Evolutionary conservation across 148 eudicot genomes (phyloP), one percentile per base, ranked within the genome.

Genomic region (Nepenthes mirabilis): DNA sequence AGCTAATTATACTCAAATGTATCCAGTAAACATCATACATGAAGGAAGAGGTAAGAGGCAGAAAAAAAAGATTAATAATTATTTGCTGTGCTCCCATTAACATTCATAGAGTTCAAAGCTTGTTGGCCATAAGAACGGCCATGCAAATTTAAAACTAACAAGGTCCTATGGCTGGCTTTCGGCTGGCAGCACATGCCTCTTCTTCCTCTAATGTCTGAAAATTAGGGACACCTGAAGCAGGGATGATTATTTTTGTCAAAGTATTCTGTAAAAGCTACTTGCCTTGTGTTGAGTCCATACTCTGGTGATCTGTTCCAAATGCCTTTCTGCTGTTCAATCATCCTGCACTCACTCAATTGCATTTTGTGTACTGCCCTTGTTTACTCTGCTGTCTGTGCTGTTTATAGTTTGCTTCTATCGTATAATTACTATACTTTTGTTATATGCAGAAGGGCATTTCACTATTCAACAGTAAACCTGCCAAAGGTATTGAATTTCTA

Each of bases 361-460:
- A 3, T 58, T 40, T 14, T 43, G 33, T 43, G 32, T 59, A 35
- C 8, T 43, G 35, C 23, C 53, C 45, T 47, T 33, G 43, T 34
- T 60, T 43, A n/a, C 12, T 9, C 13, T 45, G 13, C 13, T 45
- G 9, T 51, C 32, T 52, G 36, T 50, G 10, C 33, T 49, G 43
- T 54, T 52, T 36, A 43, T 34, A 70, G 53, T 48, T 37, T 61
- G 35, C 14, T 62, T 53, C 33, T 34, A 55, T 1, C 37, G 1
- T 43, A 52, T 74, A 60, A 69, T 54, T 43, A 63, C 36, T 53
- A 23, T 53, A 14, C 56, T 11, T 52, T 65, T 61, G 45, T 65
- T 36, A 37, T 66, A n/a, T 82, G 95, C 95, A 93, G 99, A 93
- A 93, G 69, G 99, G 99, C 51, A 71, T 89, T 65, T 74, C 91